Base-by-base conservation (phyloP, 2,329 filamentous ascomycete genomes). In the Bipolaris zeicola region DNA sequence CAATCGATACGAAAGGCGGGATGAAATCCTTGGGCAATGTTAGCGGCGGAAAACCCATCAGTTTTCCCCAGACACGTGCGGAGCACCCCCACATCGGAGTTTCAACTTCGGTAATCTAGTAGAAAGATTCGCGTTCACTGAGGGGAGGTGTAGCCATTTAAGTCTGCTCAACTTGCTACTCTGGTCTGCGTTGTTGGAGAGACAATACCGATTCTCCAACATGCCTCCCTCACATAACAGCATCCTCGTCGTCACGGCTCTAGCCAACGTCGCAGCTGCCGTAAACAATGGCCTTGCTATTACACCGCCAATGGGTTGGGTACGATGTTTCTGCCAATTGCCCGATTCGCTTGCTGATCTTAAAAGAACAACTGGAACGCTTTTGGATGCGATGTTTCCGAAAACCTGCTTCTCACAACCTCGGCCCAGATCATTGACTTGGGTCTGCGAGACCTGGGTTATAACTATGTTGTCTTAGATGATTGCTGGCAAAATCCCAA, bases 401-500 rank as follows among this genome's bases (percentile, higher is more conserved):
- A 71, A 50, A 58, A 63, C 28, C 50, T 71, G 0, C 58, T 71
- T n/a, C 67, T 70, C 42, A 65, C 62, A 5, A 70, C 67, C 4
- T 64, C 68, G 3, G 55, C 62, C 20, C 56, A 69, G 36, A 66
- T 72, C 3, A 7, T 67, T 14, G 58, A 60, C 49, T 54, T 66
- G 6, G 69, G 68, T 13, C 56, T 72, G 33, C 64, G 72, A 45
- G 68, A 72, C 55, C 45, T 70, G 16, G 69, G 68, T 7, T 72
- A 70, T 50, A 52, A 71, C 18, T 86, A 87, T 52, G 80, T 87
- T 53, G 84, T 85, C 56, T 81, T 80, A 11, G 85, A 89, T 70
- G 87, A 89, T 67, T 88, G 86, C 74, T 89, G 74, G 75, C 63
- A 69, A 57, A 60, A 79, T 72, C 58, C 78, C 67, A 54, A 82